phyloP scores from a whole-genome alignment of 2,329 filamentous ascomycete species.

The Fusarium palustre region DNA sequence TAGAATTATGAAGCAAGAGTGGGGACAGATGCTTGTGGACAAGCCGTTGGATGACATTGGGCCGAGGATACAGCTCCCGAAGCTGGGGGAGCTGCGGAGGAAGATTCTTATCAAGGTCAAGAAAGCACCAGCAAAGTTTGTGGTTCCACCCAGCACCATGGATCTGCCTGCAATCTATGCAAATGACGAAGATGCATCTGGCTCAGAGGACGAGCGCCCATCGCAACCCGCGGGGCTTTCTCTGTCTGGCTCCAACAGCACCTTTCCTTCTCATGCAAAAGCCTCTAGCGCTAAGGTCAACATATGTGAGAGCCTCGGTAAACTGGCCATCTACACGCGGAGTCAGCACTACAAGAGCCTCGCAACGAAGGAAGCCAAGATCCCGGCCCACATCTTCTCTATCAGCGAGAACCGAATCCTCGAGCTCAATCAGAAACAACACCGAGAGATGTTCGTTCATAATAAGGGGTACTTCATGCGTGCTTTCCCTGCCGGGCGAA shows the following conservation, averaged over 20 bases:
- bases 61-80: conserved; percentile 69
- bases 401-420: conserved; percentile 84
- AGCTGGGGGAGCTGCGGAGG: conserved; percentile 75
- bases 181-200: conserved; percentile 55
- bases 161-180: conserved; percentile 47
- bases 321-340: conserved; percentile 85
- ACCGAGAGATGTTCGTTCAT: conserved; percentile 84
- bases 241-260: conserved; percentile 23
- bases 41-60: conserved; percentile 62
- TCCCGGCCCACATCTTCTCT: conserved; percentile 81
- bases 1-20: conserved; percentile 90
- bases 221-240: conserved; percentile 29
- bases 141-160: conserved; percentile 48
- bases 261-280: conserved; percentile 37
- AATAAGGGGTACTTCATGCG: conserved; percentile 91
- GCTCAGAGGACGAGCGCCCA: conserved; percentile 58
- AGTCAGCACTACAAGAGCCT: conserved; percentile 84
- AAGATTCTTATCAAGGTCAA: conserved; percentile 91
- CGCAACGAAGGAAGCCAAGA: conserved; percentile 70
- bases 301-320: conserved; percentile 78
- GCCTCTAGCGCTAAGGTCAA: conserved; percentile 65
- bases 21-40: conserved; percentile 80
- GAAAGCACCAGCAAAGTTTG: conserved; percentile 59
- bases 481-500: conserved; percentile 84
- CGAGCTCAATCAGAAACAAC: conserved; percentile 67